Base-by-base conservation (phyloP, 495 filamentous ascomycete genomes). In the Xylaria castorea region DNA sequence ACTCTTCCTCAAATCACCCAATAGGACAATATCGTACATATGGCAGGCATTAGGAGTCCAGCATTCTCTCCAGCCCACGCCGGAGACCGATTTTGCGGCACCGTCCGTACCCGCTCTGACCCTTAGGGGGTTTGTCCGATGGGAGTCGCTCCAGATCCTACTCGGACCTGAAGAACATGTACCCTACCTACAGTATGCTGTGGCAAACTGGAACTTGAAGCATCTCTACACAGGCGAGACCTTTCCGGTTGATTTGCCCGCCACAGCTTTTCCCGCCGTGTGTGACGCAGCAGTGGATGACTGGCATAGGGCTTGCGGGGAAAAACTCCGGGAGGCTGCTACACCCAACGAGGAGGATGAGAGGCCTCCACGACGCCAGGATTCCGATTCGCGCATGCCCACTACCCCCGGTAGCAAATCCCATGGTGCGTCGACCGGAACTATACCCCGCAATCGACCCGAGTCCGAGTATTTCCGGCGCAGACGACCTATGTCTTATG, bases 71-170 rank as follows among this genome's bases (percentile, higher is more conserved):
- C 75, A 83, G 18, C 91, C 91, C 67, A 91, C 92, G 0, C 88
- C 89, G 25, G 82, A 85, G 16, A 89, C 95, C 74, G 90, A 92
- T 58, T 97, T 91, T 77, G 86, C 87, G 2, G 82, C 90, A 14
- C 96, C 96, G 0, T 89, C 88, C 1, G 86, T 97, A 48, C 96
- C 96, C 12, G 92, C 94, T 18, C 83, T 99, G 68, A 94, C 94
- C 50, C 84, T 87, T 0, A 89, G 88, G 73, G 96, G 96, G 32
- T 99, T 97, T 79, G 91, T 95, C 51, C 90, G 91, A 77, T 99
- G 95, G 95, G 93, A 98, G 85, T 92, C 93, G 2, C 94, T 99
- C 20, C 94, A 98, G 82, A 83, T 97, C 38, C 85, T 98, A 40
- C 87, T 98, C 16, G 93, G 91, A 66, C 96, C 97, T 2, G 91